Conservation (phyloP, 768 basidiomycete species). For the Tylopilus plumbeoviolaceoides region DNA sequence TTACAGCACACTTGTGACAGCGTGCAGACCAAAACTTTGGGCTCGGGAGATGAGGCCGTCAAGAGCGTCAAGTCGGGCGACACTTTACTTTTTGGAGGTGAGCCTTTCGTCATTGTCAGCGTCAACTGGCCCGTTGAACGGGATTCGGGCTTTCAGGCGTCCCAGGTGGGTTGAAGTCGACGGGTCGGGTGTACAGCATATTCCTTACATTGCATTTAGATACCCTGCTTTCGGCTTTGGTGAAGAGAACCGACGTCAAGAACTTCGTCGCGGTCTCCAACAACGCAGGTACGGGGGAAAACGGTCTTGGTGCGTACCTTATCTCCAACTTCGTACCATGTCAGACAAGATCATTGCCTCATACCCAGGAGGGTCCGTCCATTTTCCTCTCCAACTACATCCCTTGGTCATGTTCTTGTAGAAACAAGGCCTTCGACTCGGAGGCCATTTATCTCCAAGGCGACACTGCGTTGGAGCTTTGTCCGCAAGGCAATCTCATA, state of each 20-base stretch:
- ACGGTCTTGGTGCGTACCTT: constrained; percentile 61
- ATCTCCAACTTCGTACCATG: no score
- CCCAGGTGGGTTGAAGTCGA: constrained; percentile 51
- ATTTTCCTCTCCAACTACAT: neutral
- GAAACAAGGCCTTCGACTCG: constrained; percentile 87
- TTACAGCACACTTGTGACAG: constrained; percentile 24
- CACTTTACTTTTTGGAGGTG: constrained; percentile 77
- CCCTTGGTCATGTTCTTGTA: constrained; percentile 26
- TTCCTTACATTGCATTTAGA: constrained; percentile 39
- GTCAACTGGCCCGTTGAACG: constrained; percentile 25
- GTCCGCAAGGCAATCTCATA: constrained; percentile 87
- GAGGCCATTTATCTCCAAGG: constrained; percentile 79
- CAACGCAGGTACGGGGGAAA: constrained; percentile 74
- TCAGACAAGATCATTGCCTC: constrained; percentile 81
- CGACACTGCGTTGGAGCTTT: constrained; percentile 78
- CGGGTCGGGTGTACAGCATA: neutral
- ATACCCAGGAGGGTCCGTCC: constrained; percentile 76
- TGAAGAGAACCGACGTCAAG: constrained; percentile 67
- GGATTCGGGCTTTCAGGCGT: constrained; percentile 90
- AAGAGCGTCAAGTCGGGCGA: constrained; percentile 79
- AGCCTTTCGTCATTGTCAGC: constrained; percentile 19
- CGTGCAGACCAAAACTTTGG: constrained; percentile 65
- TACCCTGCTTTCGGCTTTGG: constrained; percentile 76
- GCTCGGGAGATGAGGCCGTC: constrained; percentile 78
- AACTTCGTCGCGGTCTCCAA: constrained; percentile 83